phyloP scores from a whole-genome alignment of 106 monocot genomes.

The Acanthochlamys bracteata region DNA sequence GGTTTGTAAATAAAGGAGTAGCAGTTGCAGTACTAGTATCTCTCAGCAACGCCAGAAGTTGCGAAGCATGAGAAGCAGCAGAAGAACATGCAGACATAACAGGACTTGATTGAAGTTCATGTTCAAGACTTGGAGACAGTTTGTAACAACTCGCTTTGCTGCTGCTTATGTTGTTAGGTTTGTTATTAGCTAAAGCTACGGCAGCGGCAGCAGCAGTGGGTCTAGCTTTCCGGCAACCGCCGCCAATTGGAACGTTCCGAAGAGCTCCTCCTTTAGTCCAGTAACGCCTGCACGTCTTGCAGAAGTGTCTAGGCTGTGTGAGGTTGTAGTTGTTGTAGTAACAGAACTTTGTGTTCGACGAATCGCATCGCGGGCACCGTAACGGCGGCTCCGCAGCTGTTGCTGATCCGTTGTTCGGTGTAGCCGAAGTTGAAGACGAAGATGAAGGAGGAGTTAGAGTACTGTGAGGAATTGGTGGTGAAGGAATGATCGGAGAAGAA shows the following conservation, averaged over 20 bases:
- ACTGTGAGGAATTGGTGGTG: background rate
- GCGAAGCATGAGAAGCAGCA: constrained; percentile 12
- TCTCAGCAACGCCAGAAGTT: constrained; percentile 13
- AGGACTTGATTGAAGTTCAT: background rate
- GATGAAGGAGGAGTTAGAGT: background rate
- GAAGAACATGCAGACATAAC: constrained; percentile 14
- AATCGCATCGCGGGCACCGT: constrained; percentile 33
- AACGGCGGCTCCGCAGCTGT: background rate
- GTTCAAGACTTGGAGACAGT: background rate
- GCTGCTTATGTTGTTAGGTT: background rate
- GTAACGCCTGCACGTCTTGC: constrained; percentile 11
- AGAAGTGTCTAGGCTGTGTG: constrained; percentile 12
- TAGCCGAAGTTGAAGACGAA: background rate
- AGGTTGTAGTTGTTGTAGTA: constrained; percentile 19
- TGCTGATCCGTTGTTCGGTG: too few species aligned
- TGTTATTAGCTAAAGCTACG: background rate
- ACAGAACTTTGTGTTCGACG: constrained; percentile 32
- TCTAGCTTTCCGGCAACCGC: constrained; percentile 5
- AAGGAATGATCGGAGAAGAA: background rate
- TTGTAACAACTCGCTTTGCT: background rate
- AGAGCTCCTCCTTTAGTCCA: constrained; percentile 10
- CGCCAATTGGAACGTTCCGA: constrained; percentile 4
- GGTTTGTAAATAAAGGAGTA: background rate
- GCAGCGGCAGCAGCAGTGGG: background rate
- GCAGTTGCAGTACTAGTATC: background rate